A percentile compares a stretch with the other conserved stretches of the same genome.
Conservation (phyloP, 257 asterid genomes). For the Plantago ovata region DNA sequence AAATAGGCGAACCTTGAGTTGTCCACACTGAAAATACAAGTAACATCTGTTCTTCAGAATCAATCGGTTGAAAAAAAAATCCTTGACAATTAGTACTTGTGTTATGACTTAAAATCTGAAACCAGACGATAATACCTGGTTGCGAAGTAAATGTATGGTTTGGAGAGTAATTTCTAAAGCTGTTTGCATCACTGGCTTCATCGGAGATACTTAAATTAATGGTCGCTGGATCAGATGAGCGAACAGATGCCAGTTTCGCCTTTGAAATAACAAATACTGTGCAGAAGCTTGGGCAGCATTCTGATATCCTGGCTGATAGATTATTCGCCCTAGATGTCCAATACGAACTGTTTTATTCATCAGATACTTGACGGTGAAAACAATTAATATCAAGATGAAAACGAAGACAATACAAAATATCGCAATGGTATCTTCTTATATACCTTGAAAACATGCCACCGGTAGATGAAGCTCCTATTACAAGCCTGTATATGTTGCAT, state of each 20-base stretch:
- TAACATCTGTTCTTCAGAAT: not conserved
- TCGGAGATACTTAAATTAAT: slow-evolving; percentile 16
- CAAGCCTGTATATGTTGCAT: slow-evolving; percentile 36
- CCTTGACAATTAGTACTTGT: no score
- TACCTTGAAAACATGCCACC: slow-evolving; percentile 53
- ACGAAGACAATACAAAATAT: not conserved
- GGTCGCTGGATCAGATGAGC: slow-evolving; percentile 40
- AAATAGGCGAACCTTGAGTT: slow-evolving; percentile 28
- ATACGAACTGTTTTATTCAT: slow-evolving; percentile 17
- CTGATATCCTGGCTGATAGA: slow-evolving; percentile 44
- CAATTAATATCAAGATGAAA: not conserved
- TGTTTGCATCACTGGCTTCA: slow-evolving; percentile 20
- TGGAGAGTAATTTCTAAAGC: slow-evolving; percentile 27
- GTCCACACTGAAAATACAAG: slow-evolving; percentile 33
- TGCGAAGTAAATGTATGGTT: slow-evolving; percentile 24
- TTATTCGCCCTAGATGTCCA: slow-evolving; percentile 32
- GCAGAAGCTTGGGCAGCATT: slow-evolving; percentile 43
- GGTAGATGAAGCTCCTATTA: slow-evolving; percentile 51
- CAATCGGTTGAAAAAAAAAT: not conserved
- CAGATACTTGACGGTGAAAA: not conserved
- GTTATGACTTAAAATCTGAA: not conserved
- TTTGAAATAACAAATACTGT: slow-evolving; percentile 49
- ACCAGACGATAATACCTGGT: slow-evolving; percentile 22
- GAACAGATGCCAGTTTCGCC: slow-evolving; percentile 47
- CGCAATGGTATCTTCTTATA: not conserved